A percentile compares a stretch with the other conserved stretches of the same genome.
Conservation (phyloP, 768 basidiomycete genomes). For the Mrakia blollopis region DNA sequence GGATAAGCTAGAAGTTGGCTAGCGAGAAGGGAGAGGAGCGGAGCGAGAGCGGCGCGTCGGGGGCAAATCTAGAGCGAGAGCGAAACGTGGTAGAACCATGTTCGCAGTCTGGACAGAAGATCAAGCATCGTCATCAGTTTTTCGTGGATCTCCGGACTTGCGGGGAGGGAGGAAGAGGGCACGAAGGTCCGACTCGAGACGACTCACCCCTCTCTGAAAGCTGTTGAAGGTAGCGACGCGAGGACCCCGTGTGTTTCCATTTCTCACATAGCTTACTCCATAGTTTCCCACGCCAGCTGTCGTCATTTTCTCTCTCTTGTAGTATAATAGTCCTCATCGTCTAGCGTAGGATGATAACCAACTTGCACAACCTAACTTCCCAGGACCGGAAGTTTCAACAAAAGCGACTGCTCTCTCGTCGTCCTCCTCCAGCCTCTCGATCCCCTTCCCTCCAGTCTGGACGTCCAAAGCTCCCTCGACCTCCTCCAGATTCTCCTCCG, state of each 20-base stretch:
- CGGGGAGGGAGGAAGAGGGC: neutral
- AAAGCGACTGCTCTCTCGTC: constrained; percentile 69
- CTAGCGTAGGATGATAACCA: too few species aligned
- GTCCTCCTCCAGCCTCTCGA: constrained; percentile 55
- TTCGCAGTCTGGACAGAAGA: constrained; percentile 45
- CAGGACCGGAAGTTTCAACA: too few species aligned
- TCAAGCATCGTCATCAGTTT: neutral
- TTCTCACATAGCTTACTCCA: too few species aligned
- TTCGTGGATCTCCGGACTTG: too few species aligned
- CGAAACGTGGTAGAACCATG: constrained; percentile 67
- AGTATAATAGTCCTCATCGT: too few species aligned
- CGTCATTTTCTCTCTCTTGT: too few species aligned
- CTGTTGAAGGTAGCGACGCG: too few species aligned
- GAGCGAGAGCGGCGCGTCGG: constrained; percentile 73
- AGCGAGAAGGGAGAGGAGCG: neutral
- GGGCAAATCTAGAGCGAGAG: too few species aligned
- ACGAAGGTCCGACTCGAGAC: neutral
- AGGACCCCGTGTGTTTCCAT: too few species aligned
- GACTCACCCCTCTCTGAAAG: constrained; percentile 16
- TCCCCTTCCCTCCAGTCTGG: neutral
- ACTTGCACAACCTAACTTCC: too few species aligned
- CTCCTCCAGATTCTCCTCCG: constrained; percentile 13
- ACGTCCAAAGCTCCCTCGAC: constrained; percentile 4
- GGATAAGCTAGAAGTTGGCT: neutral
- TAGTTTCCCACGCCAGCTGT: too few species aligned